These are phyloP conservation scores for Gastroboletus turbinatus DNA, from an alignment of 1,284 basidiomycete species.

Conservation along the genomic window DNA sequence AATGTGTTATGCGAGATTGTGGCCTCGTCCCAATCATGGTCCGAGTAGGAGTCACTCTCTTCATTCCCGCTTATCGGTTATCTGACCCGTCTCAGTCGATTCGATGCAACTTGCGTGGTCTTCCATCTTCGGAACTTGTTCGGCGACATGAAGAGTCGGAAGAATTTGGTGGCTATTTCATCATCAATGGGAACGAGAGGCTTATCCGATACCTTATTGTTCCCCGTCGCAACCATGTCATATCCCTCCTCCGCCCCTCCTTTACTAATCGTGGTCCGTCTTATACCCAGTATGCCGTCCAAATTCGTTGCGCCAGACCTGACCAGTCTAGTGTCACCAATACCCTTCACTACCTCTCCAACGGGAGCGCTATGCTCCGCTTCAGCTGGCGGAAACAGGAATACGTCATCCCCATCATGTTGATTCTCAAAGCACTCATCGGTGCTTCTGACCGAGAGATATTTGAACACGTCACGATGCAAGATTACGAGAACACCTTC, in stretches of 20 bases:
- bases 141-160: constrained; percentile 93
- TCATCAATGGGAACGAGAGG: constrained; percentile 99
- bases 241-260: constrained; percentile 81
- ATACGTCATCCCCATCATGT: constrained; percentile 98
- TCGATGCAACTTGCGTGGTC: constrained; percentile 85
- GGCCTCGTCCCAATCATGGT: constrained; percentile 97
- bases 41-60: constrained; percentile 58
- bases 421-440: constrained; percentile 95
- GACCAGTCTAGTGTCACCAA: constrained; percentile 95
- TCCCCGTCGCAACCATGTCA: constrained; percentile 87
- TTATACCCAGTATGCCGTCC: constrained; percentile 92
- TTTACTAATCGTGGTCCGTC: constrained; percentile 93
- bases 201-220: constrained; percentile 96
- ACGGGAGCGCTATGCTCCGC: constrained; percentile 92
- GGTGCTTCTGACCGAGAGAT: constrained; percentile 96
- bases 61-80: neutral
- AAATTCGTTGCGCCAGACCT: constrained; percentile 91
- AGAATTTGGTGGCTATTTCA: constrained; percentile 98
- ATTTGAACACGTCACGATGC: constrained; percentile 96
- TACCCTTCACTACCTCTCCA: constrained; percentile 95
- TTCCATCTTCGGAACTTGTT: constrained; percentile 88
- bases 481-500: constrained; percentile 97
- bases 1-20: constrained; percentile 83
- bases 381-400: constrained; percentile 99
- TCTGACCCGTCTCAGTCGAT: constrained; percentile 63